Evolutionary conservation across 345 rosid species (phyloP).

Genomic region (Eucalyptus camaldulensis): DNA sequence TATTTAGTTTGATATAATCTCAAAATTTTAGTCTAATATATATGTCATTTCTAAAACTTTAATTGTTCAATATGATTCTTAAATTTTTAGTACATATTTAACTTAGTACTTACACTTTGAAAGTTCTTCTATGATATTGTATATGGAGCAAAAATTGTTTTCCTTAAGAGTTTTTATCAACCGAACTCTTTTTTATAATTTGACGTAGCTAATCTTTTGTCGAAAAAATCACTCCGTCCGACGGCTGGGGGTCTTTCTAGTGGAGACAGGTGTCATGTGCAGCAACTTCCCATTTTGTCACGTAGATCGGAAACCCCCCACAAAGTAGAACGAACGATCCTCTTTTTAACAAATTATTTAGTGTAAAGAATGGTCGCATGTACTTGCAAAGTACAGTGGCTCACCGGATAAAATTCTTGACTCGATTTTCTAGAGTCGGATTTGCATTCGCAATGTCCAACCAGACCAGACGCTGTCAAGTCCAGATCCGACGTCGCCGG

Average conservation of each 20-base stretch:
- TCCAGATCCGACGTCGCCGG: background rate
- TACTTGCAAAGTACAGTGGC: background rate
- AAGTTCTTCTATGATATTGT: no score
- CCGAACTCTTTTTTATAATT: background rate
- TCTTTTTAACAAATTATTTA: background rate
- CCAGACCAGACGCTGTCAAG: background rate
- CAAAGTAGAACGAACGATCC: background rate
- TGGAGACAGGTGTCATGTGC: background rate
- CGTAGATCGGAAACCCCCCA: background rate
- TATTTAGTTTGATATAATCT: no score
- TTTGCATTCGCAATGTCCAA: background rate
- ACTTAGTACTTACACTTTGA: no score
- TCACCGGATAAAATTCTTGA: background rate
- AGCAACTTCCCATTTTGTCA: background rate
- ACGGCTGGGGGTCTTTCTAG: background rate
- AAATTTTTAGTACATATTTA: no score
- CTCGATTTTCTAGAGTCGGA: background rate
- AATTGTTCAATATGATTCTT: fast-evolving
- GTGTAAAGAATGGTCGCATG: background rate
- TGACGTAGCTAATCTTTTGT: background rate
- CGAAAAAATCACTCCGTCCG: background rate
- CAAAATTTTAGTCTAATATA: no score
- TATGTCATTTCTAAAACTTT: no score
- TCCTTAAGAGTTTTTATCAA: background rate
- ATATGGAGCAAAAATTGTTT: background rate